Evolutionary conservation across 331 rosid genomes (phyloP).

Genomic region (Malus hybrid): DNA sequence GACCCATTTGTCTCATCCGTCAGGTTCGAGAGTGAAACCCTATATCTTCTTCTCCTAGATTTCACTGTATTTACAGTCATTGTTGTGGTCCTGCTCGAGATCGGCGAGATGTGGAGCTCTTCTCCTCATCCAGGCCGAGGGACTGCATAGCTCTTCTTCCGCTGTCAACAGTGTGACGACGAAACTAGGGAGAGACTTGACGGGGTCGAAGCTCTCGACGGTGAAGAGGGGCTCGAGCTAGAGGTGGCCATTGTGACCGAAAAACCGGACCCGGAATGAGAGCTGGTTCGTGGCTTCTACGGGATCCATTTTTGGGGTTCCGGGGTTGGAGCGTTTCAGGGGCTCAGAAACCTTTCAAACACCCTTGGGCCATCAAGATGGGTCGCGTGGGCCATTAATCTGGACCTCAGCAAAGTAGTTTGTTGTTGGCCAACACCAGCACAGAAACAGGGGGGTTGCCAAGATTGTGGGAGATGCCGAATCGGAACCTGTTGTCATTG

Average conservation of each 20-base stretch:
- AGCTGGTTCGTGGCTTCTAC: constrained; percentile 57
- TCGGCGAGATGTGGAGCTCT: no score
- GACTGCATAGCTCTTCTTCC: no score
- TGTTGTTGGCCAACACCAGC: constrained; percentile 36
- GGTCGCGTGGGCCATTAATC: no score
- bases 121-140: no score
- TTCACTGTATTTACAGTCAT: no score
- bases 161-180: no score
- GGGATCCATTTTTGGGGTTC: constrained; percentile 54
- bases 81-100: no score
- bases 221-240: constrained; percentile 63
- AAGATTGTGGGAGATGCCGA: constrained; percentile 29
- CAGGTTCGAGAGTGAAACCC: no score
- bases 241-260: constrained; percentile 95
- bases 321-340: not conserved
- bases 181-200: constrained; percentile 73
- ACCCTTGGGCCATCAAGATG: not conserved
- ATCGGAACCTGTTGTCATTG: constrained; percentile 29
- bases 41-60: not conserved
- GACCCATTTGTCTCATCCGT: no score
- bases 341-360: not conserved
- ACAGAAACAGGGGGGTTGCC: constrained; percentile 41
- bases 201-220: constrained; percentile 56
- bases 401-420: not conserved
- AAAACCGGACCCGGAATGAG: constrained; percentile 73